A percentile compares a stretch with the other conserved stretches of the same genome.
Evolutionary conservation across 2,329 filamentous ascomycete genomes (phyloP).

Genomic region (Aspergillus proliferans): DNA sequence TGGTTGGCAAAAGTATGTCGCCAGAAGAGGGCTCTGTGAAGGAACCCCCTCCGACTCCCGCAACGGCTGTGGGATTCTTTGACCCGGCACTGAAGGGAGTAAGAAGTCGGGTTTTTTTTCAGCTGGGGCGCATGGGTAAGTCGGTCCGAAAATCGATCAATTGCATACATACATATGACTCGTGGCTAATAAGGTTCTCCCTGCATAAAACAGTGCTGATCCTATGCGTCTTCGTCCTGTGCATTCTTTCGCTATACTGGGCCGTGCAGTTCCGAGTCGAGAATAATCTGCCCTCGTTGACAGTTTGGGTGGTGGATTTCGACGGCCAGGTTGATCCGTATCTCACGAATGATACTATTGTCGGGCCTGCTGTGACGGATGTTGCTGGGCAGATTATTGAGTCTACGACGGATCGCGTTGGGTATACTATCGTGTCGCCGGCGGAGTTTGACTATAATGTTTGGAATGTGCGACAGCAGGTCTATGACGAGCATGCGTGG

Average conservation of each 20-base stretch:
- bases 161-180: not conserved
- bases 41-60: conserved; percentile 10
- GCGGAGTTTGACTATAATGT: conserved; percentile 53
- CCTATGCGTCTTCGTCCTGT: conserved; percentile 52
- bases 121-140: conserved; percentile 21
- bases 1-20: not conserved
- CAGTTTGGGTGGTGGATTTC: conserved; percentile 58
- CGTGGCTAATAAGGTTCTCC: not conserved
- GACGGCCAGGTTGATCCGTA: conserved; percentile 53
- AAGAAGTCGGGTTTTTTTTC: conserved; percentile 14
- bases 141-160: not conserved
- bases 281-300: conserved; percentile 43
- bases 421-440: conserved; percentile 45
- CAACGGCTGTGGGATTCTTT: conserved; percentile 22
- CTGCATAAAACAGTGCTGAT: conserved; percentile 22
- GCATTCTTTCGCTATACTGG: conserved; percentile 57
- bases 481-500: conserved; percentile 56
- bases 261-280: conserved; percentile 50
- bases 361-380: conserved; percentile 51
- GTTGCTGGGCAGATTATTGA: conserved; percentile 41
- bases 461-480: conserved; percentile 49
- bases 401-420: conserved; percentile 39
- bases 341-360: conserved; percentile 42
- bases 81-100: conserved; percentile 19
- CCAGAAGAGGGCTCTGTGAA: not conserved